Evolutionary conservation across 305 asterid genomes (phyloP), one percentile per base, ranked within the genome.

Genomic region (Rubia peregrina): DNA sequence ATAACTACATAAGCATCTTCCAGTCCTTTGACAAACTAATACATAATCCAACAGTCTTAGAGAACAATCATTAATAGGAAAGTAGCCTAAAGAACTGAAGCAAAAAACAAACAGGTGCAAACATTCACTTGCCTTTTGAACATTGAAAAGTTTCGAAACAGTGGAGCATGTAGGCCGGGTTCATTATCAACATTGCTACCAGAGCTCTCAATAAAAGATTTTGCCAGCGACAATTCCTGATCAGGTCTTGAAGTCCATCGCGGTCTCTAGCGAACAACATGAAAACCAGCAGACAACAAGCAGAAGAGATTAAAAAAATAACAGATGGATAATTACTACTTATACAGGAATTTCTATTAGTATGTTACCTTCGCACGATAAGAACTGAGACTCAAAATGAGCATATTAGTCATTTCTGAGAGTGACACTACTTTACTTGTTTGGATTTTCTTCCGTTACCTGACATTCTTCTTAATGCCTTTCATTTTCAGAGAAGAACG

Each of bases 131-230:
- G 88, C 98, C 98, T 87, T 81, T 75, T 81, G 76, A 93, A 93
- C 75, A 78, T 85, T 26, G 97, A 90, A 67, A 87, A 75, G 71
- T 90, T 93, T 46, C 94, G 83, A 71, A 79, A 93, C 80, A 93
- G 73, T 71, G 74, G 80, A 49, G 87, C 86, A 78, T 83, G 82
- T 68, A 87, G 75, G 73, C 78, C 77, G 73, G 85, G 78, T 44
- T 90, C 90, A 41, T 81, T 75, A 63, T 71, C 59, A 49, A 75
- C 64, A 9, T 22, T 56, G 38, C 63, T 40, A 36, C 88, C 79
- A 16, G 90, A 86, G 48, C 80, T 83, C 80, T 83, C 84, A 42
- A 89, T 89, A 63, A 81, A 86, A 46, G 78, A 77, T 79, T 78
- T 86, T 22, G 70, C 80, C n/a, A 67, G 80, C 17, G 60, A 75